Base-by-base conservation (phyloP, 495 filamentous ascomycete species). In the Aspergillus egyptiacus region DNA sequence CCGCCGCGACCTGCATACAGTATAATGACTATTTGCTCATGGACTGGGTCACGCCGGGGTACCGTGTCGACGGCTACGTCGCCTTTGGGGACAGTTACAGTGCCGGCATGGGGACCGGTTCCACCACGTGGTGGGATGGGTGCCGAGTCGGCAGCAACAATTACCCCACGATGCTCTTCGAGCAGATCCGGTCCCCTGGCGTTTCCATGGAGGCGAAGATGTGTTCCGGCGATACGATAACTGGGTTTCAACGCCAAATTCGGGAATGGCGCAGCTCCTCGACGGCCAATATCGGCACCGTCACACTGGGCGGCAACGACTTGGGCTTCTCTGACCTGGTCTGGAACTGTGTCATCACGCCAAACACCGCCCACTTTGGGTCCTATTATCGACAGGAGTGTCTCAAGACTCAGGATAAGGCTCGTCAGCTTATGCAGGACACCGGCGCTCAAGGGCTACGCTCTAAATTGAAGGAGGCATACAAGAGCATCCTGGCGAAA, bases 391-490 rank as follows among this genome's bases (percentile, higher is more conserved):
- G 25, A 14, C 11, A 15, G n/a, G 7, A 15, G 4, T 43, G 39
- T 43, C 10, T 28, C 15, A 27, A 43, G 14, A 6, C 13, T 5
- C 24, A 43, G 39, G n/a, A 43, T 7, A 30, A 43, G 25, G 23
- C 27, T 8, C 27, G 27, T 17, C 28, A 19, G 27, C 15, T 30
- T 14, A 32, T 45, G 27, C 10, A 19, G 42, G 42, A 45, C 30
- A 19, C 27, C 27, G 27, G 14, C 14, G 27, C 3, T 13, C 10
- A 33, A 1, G 27, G 42, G 28, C 42, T 45, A 13, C 27, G 42
- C 27, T 32, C 4, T 10, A 45, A 45, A 23, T 14, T 45, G 14
- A 45, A 32, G 27, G 30, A 33, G 15, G 42, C 42, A 33, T 45
- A 45, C 28, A 33, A 33, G 8, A 34, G 17, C 14, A 45, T 45